A percentile compares a stretch with the other conserved stretches of the same genome.
Conservation (phyloP, 1,139 yeast species). For the Candida tropicalis region DNA sequence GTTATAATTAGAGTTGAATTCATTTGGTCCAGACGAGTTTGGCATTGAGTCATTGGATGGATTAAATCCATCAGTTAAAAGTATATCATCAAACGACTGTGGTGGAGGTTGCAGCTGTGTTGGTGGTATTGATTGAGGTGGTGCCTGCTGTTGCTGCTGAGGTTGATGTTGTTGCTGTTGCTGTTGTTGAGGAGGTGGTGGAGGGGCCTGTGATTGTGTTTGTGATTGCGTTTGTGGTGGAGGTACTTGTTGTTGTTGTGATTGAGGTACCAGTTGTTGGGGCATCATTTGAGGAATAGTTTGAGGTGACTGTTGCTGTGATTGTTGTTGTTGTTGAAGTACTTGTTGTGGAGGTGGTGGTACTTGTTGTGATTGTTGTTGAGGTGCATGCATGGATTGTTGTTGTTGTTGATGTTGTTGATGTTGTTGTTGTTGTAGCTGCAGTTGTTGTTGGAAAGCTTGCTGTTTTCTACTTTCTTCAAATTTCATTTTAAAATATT, state of each 20-base stretch:
- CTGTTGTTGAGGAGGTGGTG: conserved; percentile 5
- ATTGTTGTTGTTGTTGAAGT: conserved; percentile 12
- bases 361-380: conserved; percentile 12
- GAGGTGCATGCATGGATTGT: conserved; percentile 15
- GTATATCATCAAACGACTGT: conserved; percentile 12
- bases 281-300: conserved; percentile 1
- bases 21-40: conserved; percentile 4
- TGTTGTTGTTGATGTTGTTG: conserved; percentile 14
- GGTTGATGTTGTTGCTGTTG: conserved; percentile 6
- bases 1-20: conserved; percentile 6
- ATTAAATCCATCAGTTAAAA: conserved; percentile 7
- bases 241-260: conserved; percentile 9
- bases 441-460: conserved; percentile 16
- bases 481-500: conserved; percentile 48
- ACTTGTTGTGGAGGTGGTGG: conserved; percentile 9
- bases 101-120: conserved; percentile 12
- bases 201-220: conserved; percentile 4
- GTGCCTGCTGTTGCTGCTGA: conserved; percentile 10
- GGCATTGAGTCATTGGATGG: conserved; percentile 4
- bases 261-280: conserved; percentile 13
- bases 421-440: conserved; percentile 13
- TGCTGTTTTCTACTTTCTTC: conserved; percentile 40
- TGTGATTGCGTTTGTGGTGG: conserved; percentile 9
- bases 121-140: conserved; percentile 8
- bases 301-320: conserved; percentile 10